Evolutionary conservation across 2,329 filamentous ascomycete species (phyloP).

Genomic region (Clonostachys rosea): DNA sequence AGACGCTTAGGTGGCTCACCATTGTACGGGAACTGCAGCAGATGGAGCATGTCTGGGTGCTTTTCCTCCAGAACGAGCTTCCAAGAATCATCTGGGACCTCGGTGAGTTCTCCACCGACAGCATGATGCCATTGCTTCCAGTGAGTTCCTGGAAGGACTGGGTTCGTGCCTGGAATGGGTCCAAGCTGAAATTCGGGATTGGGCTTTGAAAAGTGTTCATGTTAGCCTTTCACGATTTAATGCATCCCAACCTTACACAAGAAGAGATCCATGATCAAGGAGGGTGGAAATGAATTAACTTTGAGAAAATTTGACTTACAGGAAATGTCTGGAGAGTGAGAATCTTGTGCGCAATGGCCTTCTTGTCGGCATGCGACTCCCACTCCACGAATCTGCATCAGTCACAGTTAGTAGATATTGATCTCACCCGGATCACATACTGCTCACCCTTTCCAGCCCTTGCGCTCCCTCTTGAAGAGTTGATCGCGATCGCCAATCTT

Average conservation of each 20-base stretch:
- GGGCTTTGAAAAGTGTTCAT: conserved; percentile 7
- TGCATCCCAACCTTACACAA: too few relatives aligned
- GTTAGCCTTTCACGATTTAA: too few relatives aligned
- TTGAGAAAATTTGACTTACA: too few relatives aligned
- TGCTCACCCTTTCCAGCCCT: conserved; percentile 24
- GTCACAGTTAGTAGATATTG: too few relatives aligned
- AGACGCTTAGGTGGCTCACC: conserved; percentile 57
- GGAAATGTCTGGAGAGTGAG: conserved; percentile 16
- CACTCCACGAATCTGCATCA: conserved; percentile 56
- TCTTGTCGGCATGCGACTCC: conserved; percentile 67
- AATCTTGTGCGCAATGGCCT: conserved; percentile 51
- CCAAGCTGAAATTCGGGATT: conserved; percentile 51
- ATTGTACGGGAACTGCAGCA: conserved; percentile 61
- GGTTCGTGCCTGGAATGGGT: conserved; percentile 51
- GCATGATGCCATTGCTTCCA: conserved; percentile 58
- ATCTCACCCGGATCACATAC: not conserved
- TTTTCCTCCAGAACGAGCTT: conserved; percentile 50
- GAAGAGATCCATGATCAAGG: too few relatives aligned
- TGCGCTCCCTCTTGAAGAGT: conserved; percentile 16
- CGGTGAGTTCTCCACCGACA: conserved; percentile 25
- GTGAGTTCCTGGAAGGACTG: conserved; percentile 47
- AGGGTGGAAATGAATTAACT: too few relatives aligned
- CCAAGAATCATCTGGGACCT: conserved; percentile 55
- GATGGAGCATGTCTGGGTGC: conserved; percentile 54
- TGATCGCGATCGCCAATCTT: conserved; percentile 26